Percentiles rank a stretch among this genome's conserved stretches.
Evolutionary conservation across 1,139 yeast genomes (phyloP).

Genomic region (Magnusiomyces ingens): DNA sequence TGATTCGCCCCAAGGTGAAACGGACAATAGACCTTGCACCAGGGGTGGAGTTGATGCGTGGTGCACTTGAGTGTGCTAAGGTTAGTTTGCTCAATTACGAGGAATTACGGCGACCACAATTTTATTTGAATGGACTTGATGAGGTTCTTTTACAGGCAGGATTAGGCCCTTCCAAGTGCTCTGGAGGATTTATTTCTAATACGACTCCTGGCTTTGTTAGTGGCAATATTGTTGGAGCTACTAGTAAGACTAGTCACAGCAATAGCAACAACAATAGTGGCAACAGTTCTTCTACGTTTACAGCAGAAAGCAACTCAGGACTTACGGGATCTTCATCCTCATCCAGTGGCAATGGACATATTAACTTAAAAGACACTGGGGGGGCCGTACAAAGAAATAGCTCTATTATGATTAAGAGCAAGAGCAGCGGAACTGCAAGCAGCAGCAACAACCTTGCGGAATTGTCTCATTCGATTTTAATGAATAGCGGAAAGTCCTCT

Average conservation of each 20-base stretch:
- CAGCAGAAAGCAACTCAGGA: not conserved
- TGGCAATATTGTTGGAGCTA: not conserved
- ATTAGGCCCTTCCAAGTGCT: slow-evolving; percentile 1
- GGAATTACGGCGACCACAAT: slow-evolving; percentile 1
- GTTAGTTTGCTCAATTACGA: slow-evolving; percentile 10
- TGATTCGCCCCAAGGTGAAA: slow-evolving; percentile 12
- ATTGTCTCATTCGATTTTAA: not conserved
- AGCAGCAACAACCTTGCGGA: not conserved
- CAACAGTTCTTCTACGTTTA: not conserved
- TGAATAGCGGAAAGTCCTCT: not conserved
- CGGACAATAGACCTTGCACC: slow-evolving; percentile 12
- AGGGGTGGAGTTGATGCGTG: slow-evolving; percentile 7
- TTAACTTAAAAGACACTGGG: too few species aligned
- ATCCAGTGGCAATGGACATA: not conserved
- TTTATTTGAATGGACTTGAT: slow-evolving; percentile 9
- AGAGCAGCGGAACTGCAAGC: not conserved
- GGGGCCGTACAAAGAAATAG: not conserved
- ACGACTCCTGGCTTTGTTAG: not conserved
- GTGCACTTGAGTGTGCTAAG: slow-evolving; percentile 13
- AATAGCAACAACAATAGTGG: not conserved
- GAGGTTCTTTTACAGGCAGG: slow-evolving; percentile 8
- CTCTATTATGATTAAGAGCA: not conserved
- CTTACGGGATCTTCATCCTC: not conserved
- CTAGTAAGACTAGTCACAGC: not conserved
- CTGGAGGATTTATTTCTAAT: not conserved